phyloP scores from a whole-genome alignment of 2,329 filamentous ascomycete species.

The Anthostomella pinea region DNA sequence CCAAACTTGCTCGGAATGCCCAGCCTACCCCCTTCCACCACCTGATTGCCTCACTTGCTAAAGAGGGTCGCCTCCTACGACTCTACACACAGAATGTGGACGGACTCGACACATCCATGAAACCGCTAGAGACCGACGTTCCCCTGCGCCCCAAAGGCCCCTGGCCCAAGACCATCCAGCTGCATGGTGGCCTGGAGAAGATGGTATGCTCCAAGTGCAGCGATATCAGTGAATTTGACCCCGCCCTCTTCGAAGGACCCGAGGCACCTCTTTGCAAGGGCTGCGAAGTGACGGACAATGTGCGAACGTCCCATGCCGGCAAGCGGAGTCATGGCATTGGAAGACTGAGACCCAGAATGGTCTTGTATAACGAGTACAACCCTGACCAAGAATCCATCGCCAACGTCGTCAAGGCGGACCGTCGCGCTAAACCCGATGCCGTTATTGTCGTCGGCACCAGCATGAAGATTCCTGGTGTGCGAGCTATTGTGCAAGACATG shows the following conservation, averaged over 20 bases:
- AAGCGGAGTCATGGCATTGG: conserved; percentile 94
- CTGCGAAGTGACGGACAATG: conserved; percentile 71
- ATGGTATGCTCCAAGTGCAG: conserved; percentile 97
- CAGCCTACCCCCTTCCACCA: conserved; percentile 89
- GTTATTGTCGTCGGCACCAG: conserved; percentile 94
- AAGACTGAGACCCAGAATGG: conserved; percentile 84
- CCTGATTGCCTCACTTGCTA: conserved; percentile 82
- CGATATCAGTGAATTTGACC: conserved; percentile 71
- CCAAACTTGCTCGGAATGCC: conserved; percentile 72
- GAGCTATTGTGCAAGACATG: conserved; percentile 85
- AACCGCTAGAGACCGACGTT: conserved; percentile 74
- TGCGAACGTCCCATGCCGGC: conserved; percentile 72
- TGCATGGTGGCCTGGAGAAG: conserved; percentile 89
- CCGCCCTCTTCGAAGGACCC: conserved; percentile 77
- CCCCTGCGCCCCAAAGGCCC: conserved; percentile 80
- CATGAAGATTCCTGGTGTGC: conserved; percentile 89
- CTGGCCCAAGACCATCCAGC: conserved; percentile 90
- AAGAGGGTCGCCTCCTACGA: conserved; percentile 81
- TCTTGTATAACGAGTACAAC: conserved; percentile 96
- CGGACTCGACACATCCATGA: conserved; percentile 82
- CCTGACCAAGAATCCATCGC: conserved; percentile 96
- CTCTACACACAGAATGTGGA: conserved; percentile 98
- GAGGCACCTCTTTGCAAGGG: conserved; percentile 75
- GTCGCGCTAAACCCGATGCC: conserved; percentile 82
- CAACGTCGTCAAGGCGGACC: conserved; percentile 80